Base-by-base conservation (phyloP, 768 basidiomycete genomes). In the Phylloporus rhodoxanthus region DNA sequence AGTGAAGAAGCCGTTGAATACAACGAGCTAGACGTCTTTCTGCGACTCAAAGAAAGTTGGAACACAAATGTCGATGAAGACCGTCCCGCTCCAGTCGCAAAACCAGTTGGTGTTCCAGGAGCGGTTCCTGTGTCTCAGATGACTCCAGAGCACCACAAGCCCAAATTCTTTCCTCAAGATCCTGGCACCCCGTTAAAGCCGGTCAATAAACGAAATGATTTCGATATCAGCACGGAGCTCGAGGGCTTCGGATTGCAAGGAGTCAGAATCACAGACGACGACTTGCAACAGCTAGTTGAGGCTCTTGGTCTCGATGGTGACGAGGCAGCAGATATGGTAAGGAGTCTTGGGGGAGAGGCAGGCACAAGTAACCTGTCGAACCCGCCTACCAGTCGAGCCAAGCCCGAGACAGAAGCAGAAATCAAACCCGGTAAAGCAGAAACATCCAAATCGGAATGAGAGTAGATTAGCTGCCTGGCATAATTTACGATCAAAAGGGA, bases 1-100 rank as follows among this genome's bases (percentile, higher is more conserved):
- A 91, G 88, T 55, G 91, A 91, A 71, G 86, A 87, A 58, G 88
- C 91, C 8, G 90, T 91, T 28, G 90, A 92, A 68, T 81, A 76
- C 59, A 78, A 72, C 52, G 85, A 87, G 54, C 79, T 91, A 20
- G 79, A 82, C 26, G 68, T 58, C 1, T 91, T 88, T 69, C 71
- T 92, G 28, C 79, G 85, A 13, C 74, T 84, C 19, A 84, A 85
- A 7, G 90, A 92, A 57, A 69, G 71, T 13, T 92, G 82, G 77
- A 71, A 85, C 48, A 70, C 70, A 2, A 66, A 64, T 7, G 66
- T 79, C 43, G 86, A 87, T 33, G 82, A 80, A 51, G 80, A 82
- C 43, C 72, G 71, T n/a, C 75, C 79, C 1, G 66, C 75, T 3
- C 81, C 78, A 5, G 69, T 68, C 23, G 76, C 69, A 0, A 76